These are phyloP conservation scores for Neostapfia colusana DNA, from an alignment of 176 grass and related monocot species.

Conservation along the genomic window DNA sequence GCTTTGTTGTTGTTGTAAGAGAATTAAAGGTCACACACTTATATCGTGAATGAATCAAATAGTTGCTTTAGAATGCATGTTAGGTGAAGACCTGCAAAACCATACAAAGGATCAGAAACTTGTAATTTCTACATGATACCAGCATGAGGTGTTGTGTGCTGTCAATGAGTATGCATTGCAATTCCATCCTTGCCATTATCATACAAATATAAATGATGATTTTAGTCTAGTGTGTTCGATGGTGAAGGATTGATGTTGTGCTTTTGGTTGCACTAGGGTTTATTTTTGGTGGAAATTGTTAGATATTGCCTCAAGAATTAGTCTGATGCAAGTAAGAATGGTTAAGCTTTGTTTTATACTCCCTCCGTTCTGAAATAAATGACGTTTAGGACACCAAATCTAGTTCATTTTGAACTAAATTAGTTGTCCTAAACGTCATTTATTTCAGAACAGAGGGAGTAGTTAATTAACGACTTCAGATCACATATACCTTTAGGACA, in stretches of 20 bases:
- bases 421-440: no score
- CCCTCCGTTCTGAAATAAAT: no score
- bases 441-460: no score
- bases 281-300: background rate
- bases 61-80: background rate
- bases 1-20: no score
- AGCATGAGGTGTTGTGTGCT: background rate
- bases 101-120: background rate
- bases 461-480: background rate
- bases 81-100: background rate
- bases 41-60: background rate
- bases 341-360: background rate
- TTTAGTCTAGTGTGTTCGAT: background rate
- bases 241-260: slow-evolving; percentile 6
- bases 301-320: background rate
- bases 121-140: background rate
- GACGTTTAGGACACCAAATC: no score
- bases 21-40: background rate
- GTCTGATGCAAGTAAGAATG: background rate
- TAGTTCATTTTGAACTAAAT: no score
- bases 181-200: background rate
- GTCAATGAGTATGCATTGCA: background rate
- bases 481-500: slow-evolving; percentile 16
- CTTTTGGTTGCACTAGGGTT: slow-evolving; percentile 12
- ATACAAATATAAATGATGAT: background rate